Conservation (phyloP, 2,329 filamentous ascomycete species). For the Ceratocystis ficicola region DNA sequence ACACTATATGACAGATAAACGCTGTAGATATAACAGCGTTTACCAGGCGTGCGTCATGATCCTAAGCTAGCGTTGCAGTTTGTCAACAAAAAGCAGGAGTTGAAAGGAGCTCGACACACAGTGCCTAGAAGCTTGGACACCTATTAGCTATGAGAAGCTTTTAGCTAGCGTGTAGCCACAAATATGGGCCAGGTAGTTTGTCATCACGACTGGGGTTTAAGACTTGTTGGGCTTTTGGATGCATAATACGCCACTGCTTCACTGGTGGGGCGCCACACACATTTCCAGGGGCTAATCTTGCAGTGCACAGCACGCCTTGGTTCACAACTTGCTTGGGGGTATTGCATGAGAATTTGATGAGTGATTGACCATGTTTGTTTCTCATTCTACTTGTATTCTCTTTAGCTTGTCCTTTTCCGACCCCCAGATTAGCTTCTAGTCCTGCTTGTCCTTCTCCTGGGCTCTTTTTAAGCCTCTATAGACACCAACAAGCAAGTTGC, state of each 20-base stretch:
- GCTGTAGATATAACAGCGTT: neutral
- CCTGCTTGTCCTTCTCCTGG: neutral
- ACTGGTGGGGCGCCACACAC: too few relatives aligned
- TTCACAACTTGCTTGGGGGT: too few relatives aligned
- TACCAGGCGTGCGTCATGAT: neutral
- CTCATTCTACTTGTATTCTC: too few relatives aligned
- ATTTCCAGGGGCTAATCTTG: too few relatives aligned
- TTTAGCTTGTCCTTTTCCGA: too few relatives aligned
- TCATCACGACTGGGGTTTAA: neutral
- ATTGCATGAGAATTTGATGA: too few relatives aligned
- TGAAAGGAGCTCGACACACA: neutral
- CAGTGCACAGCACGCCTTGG: too few relatives aligned
- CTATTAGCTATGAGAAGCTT: neutral
- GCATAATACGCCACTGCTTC: too few relatives aligned
- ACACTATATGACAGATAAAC: neutral
- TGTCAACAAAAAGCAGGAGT: neutral
- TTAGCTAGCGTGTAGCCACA: neutral
- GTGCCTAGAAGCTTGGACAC: neutral
- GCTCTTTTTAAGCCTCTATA: neutral
- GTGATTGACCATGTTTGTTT: too few relatives aligned
- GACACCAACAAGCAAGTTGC: neutral
- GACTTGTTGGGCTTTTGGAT: too few relatives aligned
- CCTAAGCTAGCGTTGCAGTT: neutral
- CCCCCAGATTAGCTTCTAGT: neutral
- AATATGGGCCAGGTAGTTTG: neutral